These are phyloP conservation scores for Oldenlandia corymbosa DNA, from an alignment of 257 asterid species.

Conservation along the genomic window DNA sequence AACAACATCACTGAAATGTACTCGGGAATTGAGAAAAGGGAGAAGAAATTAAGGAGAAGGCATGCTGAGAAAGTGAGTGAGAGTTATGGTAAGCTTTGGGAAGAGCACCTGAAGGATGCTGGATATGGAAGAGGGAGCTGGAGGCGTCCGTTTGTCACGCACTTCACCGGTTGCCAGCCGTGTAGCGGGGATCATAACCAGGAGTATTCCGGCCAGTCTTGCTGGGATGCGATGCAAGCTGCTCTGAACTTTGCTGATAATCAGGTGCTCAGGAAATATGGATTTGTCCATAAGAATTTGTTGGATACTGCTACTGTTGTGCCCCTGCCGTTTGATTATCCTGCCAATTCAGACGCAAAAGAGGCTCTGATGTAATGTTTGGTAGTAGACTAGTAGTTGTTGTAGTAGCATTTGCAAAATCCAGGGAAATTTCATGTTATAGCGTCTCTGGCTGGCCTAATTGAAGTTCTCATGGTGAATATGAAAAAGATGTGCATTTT, in stretches of 20 bases:
- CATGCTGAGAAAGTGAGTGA: conserved; percentile 77
- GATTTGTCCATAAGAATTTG: conserved; percentile 57
- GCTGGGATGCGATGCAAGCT: conserved; percentile 69
- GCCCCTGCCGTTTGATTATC: conserved; percentile 63
- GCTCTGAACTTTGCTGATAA: conserved; percentile 86
- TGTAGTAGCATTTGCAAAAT: too few species aligned
- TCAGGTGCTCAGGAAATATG: conserved; percentile 81
- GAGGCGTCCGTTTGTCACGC: conserved; percentile 91
- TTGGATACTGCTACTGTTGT: conserved; percentile 58
- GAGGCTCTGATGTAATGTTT: too few species aligned
- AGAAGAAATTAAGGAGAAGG: conserved; percentile 45
- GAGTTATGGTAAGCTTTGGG: conserved; percentile 53
- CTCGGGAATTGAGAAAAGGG: conserved; percentile 39
- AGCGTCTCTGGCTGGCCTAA: too few species aligned
- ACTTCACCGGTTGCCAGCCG: conserved; percentile 97
- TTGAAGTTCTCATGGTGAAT: too few species aligned
- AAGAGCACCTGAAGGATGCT: conserved; percentile 61
- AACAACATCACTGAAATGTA: conserved; percentile 55
- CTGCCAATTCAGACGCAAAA: too few species aligned
- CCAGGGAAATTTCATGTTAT: too few species aligned
- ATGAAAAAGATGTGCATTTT: too few species aligned
- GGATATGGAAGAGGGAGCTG: conserved; percentile 70
- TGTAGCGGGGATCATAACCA: conserved; percentile 86
- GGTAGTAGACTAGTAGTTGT: too few species aligned
- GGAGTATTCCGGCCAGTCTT: conserved; percentile 73